Base-by-base conservation (phyloP, 257 asterid species). In the Capsicum baccatum region DNA sequence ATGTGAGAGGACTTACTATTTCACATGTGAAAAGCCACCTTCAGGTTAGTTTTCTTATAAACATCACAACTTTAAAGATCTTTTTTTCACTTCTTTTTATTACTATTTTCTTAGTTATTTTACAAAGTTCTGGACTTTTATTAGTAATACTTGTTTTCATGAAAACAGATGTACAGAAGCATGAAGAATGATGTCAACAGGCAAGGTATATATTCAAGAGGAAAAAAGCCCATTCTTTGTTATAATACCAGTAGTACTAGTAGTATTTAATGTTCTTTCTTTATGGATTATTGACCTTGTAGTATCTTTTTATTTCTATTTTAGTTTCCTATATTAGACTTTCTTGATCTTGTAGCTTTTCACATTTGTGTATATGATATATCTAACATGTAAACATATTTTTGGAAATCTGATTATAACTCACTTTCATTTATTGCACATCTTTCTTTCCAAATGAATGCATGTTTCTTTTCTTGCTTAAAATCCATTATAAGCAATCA, bases 11-110 rank as follows among this genome's bases (percentile, higher is more conserved):
- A 33, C 94, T 95, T 84, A 94, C 97, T 37, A 95, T 94, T 79
- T 91, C 99, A 86, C 99, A 95, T 89, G 99, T 95, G 81, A 95
- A 95, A 89, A 94, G 98, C 90, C 99, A 95, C 79, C 92, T 95
- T 6, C 99, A 95, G 95, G 99, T 91, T 64, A 14, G 39, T 8
- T 59, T 52, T 26, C 33, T 26, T 26, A 15, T 35, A 33, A 33
- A 35, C 9, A 66, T 66, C 48, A 11, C 59, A 10, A 10, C 2
- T 2, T 54, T 10, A 50, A 21, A 21, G 4, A 50, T 21, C 58
- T 39, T 16, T 62, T 1, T 42, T 6, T 0, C 3, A 9, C 76
- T 9, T 6, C 44, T 6, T 9, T 8, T 26, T 68, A 12, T 26
- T 68, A 12, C 7, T 16, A 14, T 55, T 8, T 9, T 35, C 26